Evolutionary conservation across 179 eudicot genomes (phyloP), one percentile per base, ranked within the genome.

Genomic region (Vitellaria paradoxa): DNA sequence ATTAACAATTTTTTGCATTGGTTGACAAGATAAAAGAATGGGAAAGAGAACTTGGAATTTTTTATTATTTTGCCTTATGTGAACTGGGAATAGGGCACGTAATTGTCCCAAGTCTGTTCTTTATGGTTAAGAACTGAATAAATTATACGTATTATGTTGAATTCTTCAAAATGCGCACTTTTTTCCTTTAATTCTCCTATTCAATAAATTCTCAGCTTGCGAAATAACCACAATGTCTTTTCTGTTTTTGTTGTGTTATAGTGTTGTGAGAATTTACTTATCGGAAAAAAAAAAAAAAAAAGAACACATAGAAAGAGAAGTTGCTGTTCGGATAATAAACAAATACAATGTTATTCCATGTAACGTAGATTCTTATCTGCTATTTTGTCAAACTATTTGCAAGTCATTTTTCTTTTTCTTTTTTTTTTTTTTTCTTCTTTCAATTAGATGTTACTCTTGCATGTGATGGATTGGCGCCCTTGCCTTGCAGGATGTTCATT

Each of bases 401-500:
- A 9, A 8, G 14, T 10, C 2, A 9, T 59, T 17, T 40, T 10
- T 76, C 30, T 42, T 7, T 9, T 55, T 9, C 8, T 47, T 61
- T 3, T 55, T 47, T 13, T 6, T 9, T 18, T 7, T 24, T 13
- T 45, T 13, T 49, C 17, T 61, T 49, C 52, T 49, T 10, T 4
- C 55, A 50, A 13, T 10, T 7, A 1, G 26, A 53, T 26, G 37
- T 23, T 60, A 46, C 24, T 60, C 53, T 72, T 11, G 40, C 62
- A 13, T 53, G 11, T 59, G 40, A 53, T 14, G n/a, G 8, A 24
- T 10, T 45, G 17, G 11, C 60, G 26, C 20, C 17, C 13, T 65
- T 65, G n/a, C 21, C 40, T 76, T 78, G 80, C 97, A 93, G 98
- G 98, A 93, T 80, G 81, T 93, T 74, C 93, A 90, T 73, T 89